Evolutionary conservation across 352 stramenopile genomes (phyloP).

Genomic region (Phytophthora sp.): DNA sequence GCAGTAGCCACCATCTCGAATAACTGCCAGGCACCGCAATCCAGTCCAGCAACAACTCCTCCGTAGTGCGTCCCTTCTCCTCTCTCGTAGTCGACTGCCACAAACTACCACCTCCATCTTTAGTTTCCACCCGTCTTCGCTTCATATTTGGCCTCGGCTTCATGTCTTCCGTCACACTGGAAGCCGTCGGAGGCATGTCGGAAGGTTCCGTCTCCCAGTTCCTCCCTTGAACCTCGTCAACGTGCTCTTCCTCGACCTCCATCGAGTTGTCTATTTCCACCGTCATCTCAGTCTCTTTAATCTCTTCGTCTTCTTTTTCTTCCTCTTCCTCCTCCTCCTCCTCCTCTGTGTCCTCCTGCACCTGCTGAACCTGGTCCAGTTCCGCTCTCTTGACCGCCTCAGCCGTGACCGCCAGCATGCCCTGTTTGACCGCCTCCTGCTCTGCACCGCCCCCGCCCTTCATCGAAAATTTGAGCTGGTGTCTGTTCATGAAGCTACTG

Average conservation of each 20-base stretch:
- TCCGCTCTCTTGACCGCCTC: conserved; percentile 6
- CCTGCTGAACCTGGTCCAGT: not conserved
- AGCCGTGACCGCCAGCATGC: not conserved
- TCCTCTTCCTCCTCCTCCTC: not conserved
- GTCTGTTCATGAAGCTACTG: conserved; percentile 62
- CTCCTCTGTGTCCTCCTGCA: conserved; percentile 3
- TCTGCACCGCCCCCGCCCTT: conserved; percentile 14
- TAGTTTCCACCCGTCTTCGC: conserved; percentile 6
- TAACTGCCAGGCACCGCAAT: conserved; percentile 46
- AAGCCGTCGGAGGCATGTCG: not conserved
- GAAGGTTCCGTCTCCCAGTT: not conserved
- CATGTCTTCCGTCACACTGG: conserved; percentile 1
- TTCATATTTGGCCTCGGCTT: conserved; percentile 7
- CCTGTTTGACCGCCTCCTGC: not conserved
- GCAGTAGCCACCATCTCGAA: conserved; percentile 41
- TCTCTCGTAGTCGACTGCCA: conserved; percentile 19
- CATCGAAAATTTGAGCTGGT: conserved; percentile 49
- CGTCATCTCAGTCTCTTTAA: not conserved
- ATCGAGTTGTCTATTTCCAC: conserved; percentile 5
- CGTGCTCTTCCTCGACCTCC: conserved; percentile 5
- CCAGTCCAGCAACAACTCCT: conserved; percentile 46
- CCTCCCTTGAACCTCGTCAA: not conserved
- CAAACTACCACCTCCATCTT: not conserved
- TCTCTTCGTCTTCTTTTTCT: not conserved
- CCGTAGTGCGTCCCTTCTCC: conserved; percentile 22